Evolutionary conservation across 2,329 filamentous ascomycete genomes (phyloP).

Genomic region (Colletotrichum sp.): DNA sequence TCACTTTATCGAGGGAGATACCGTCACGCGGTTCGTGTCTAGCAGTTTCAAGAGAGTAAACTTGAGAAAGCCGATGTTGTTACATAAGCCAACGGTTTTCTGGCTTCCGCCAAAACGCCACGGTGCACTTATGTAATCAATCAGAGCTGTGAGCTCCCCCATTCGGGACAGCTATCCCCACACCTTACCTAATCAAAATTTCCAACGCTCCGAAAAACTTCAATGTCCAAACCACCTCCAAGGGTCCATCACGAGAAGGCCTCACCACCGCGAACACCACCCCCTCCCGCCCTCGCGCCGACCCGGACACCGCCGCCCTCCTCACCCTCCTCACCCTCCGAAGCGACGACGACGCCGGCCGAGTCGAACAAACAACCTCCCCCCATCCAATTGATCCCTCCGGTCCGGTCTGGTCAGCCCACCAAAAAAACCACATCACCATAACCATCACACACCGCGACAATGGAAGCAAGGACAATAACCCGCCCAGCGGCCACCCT

Average conservation of each 20-base stretch:
- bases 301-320: not conserved
- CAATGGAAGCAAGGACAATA: conserved; percentile 20
- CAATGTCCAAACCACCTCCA: conserved; percentile 3
- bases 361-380: not conserved
- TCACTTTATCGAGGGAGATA: too few species aligned
- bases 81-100: not conserved
- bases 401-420: not conserved
- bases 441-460: not conserved
- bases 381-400: not conserved
- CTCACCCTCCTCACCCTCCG: not conserved
- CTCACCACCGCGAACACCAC: not conserved
- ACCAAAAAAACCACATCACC: not conserved
- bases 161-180: conserved; percentile 10
- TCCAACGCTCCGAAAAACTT: conserved; percentile 16
- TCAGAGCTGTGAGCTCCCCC: not conserved
- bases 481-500: conserved; percentile 37
- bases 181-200: conserved; percentile 15
- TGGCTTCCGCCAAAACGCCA: not conserved
- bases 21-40: too few species aligned
- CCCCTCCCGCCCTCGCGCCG: not conserved
- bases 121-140: not conserved
- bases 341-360: conserved; percentile 14
- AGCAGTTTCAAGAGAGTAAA: too few species aligned
- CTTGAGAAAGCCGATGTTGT: not conserved
- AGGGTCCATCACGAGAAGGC: not conserved